Percentiles rank a stretch among this genome's conserved stretches.
Evolutionary conservation across 2,329 filamentous ascomycete genomes (phyloP).

Genomic region (Thelonectria olida): DNA sequence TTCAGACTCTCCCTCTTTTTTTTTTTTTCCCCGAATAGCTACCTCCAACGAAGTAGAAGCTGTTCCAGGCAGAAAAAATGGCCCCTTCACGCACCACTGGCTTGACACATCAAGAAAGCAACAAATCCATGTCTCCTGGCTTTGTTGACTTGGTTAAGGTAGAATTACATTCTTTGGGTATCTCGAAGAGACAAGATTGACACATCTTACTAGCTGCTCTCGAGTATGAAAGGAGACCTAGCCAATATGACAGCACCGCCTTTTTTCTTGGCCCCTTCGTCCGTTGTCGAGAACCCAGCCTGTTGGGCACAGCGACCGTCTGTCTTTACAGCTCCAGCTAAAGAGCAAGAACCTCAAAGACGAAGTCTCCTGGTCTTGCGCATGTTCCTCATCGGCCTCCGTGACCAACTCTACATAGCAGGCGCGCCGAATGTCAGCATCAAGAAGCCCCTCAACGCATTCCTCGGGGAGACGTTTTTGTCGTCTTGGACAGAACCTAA

Average conservation of each 20-base stretch:
- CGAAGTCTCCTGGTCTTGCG: conserved; percentile 57
- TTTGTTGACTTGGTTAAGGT: not conserved
- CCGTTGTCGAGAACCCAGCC: conserved; percentile 60
- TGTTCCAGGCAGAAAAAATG: not conserved
- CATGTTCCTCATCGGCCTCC: conserved; percentile 57
- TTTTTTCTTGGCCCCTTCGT: conserved; percentile 57
- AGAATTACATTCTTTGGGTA: too few species aligned
- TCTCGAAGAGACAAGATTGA: too few species aligned
- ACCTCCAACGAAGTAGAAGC: too few species aligned
- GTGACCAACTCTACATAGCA: conserved; percentile 58
- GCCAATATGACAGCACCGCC: conserved; percentile 62
- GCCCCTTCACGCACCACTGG: not conserved
- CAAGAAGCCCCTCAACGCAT: conserved; percentile 64
- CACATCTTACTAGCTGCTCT: conserved; percentile 29
- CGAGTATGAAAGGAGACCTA: conserved; percentile 56
- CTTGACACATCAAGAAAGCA: not conserved
- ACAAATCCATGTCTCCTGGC: not conserved
- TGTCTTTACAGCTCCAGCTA: conserved; percentile 58
- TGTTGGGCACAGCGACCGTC: conserved; percentile 60
- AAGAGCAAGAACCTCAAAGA: conserved; percentile 52
- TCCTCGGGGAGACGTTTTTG: conserved; percentile 61
- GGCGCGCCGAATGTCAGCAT: conserved; percentile 57
- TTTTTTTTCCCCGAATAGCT: too few species aligned
- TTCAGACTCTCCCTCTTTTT: too few species aligned
- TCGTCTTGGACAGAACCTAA: conserved; percentile 47